A percentile compares a stretch with the other conserved stretches of the same genome.
phyloP scores from a whole-genome alignment of 108 stramenopile species.

The Fragilaria radians region DNA sequence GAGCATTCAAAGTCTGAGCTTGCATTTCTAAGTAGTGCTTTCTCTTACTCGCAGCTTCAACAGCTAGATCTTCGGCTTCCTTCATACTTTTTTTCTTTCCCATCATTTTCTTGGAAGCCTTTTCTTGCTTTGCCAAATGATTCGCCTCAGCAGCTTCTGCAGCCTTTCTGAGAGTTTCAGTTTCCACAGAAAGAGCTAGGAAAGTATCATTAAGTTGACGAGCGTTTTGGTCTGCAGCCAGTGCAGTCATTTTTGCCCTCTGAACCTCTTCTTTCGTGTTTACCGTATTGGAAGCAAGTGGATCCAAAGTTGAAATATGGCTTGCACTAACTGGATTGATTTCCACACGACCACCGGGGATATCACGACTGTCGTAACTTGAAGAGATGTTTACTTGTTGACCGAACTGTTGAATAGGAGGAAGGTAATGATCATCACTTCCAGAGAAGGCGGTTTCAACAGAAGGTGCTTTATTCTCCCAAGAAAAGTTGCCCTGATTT shows the following conservation, averaged over 20 bases:
- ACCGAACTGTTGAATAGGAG: neutral
- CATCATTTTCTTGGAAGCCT: neutral
- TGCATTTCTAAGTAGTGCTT: slow-evolving; percentile 50
- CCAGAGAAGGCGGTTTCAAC: too few relatives aligned
- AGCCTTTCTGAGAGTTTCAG: slow-evolving; percentile 46
- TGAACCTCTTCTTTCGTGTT: neutral
- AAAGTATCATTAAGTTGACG: slow-evolving; percentile 45
- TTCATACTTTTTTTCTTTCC: slow-evolving; percentile 23
- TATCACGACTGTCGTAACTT: neutral
- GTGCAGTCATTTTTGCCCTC: slow-evolving; percentile 38
- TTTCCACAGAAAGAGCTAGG: slow-evolving; percentile 30
- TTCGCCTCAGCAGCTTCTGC: neutral
- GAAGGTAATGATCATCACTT: neutral
- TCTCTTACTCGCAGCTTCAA: slow-evolving; percentile 42
- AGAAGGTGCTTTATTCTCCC: neutral
- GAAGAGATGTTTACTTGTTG: neutral
- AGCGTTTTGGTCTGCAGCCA: slow-evolving; percentile 20
- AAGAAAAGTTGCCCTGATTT: neutral
- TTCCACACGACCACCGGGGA: too few relatives aligned
- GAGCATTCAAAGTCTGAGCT: slow-evolving; percentile 43
- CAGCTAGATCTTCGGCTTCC: slow-evolving; percentile 46
- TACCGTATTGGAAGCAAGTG: neutral
- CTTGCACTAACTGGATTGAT: neutral
- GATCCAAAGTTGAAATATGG: neutral
- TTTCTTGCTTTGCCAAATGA: neutral